Base-by-base conservation (phyloP, 2,329 filamentous ascomycete genomes). In the Clonostachys rhizophaga region DNA sequence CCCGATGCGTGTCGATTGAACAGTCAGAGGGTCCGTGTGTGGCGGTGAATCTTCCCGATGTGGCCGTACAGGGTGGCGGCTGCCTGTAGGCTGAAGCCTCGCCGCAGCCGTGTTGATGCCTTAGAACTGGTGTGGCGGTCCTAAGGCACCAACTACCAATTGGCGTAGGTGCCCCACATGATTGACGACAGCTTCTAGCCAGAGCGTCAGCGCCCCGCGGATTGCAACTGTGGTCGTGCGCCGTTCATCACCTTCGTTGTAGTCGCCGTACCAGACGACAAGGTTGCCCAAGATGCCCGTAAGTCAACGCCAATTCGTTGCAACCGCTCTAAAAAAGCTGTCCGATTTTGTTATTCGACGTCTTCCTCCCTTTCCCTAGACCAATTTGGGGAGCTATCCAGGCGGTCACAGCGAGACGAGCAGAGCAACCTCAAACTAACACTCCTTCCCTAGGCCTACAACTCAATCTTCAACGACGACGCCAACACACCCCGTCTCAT, bases 381-480 rank as follows among this genome's bases (percentile, higher is more conserved):
- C 14, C 42, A 24, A 20, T 20, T 14, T 24, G 16, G 33, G 33
- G 18, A n/a, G 7, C 34, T 36, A 13, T 13, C 16, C 17, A 34
- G 35, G 18, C 17, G 34, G 11, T 14, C 16, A 45, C 11, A 45
- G 45, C 45, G 42, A 37, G 43, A 40, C 24, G 48, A 47, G 52
- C 35, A 30, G 14, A 11, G 39, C 44, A 49, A 30, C 24, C 24
- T n/a, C 36, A 39, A n/a, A 18, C 36, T 39, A 7, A 39, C 36
- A 39, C 36, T 18, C 36, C 10, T 30, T 12, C 48, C 44, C 18
- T 48, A 95, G 90, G 92, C 92, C 72, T 97, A 96, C 80, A 95
- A 97, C 79, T 95, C 89, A 68, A 88, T 96, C 79, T 96, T 96
- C 83, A 86, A 86, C 83, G 85, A 68, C 73, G 92, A 82, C 81